Percentiles rank a stretch among this genome's conserved stretches.
These are phyloP conservation scores for Chlorophyllum brunneum DNA, from an alignment of 768 basidiomycete species.

Conservation along the genomic window DNA sequence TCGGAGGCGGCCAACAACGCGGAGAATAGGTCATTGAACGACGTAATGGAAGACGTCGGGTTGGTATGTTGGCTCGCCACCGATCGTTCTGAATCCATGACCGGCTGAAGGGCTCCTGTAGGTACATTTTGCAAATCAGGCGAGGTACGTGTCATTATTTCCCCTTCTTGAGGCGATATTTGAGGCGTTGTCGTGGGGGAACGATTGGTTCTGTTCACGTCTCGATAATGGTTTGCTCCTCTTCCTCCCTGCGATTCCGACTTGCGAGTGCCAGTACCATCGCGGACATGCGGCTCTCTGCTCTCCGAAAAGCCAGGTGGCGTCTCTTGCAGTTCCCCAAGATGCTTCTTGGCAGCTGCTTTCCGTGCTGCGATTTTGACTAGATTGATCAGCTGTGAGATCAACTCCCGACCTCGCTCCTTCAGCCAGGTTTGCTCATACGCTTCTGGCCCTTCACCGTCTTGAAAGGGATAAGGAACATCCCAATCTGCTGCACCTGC, in stretches of 20 bases:
- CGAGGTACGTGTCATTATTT: not conserved
- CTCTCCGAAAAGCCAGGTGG: slow-evolving; percentile 12
- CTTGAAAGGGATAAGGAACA: slow-evolving; percentile 71
- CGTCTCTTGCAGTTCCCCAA: slow-evolving; percentile 21
- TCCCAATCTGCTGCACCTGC: slow-evolving; percentile 84
- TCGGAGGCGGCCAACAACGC: slow-evolving; percentile 3
- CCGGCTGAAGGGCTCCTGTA: too few relatives aligned
- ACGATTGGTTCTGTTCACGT: not conserved
- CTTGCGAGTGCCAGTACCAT: too few relatives aligned
- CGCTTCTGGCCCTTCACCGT: slow-evolving; percentile 67
- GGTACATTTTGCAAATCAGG: not conserved
- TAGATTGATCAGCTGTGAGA: slow-evolving; percentile 55
- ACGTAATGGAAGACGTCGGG: not conserved
- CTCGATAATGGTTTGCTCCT: slow-evolving; percentile 8
- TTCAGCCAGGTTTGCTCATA: slow-evolving; percentile 65
- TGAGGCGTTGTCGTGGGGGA: not conserved
- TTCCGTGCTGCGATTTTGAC: slow-evolving; percentile 59
- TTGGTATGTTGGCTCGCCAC: not conserved
- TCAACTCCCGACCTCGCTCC: slow-evolving; percentile 57
- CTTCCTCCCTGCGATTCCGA: not conserved
- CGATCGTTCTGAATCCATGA: too few relatives aligned
- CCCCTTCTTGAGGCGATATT: not conserved
- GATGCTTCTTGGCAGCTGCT: slow-evolving; percentile 53
- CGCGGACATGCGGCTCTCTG: not conserved
- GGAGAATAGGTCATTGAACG: slow-evolving; percentile 8